Evolutionary conservation across 305 asterid species (phyloP).

Genomic region (Fraxinus nigra): DNA sequence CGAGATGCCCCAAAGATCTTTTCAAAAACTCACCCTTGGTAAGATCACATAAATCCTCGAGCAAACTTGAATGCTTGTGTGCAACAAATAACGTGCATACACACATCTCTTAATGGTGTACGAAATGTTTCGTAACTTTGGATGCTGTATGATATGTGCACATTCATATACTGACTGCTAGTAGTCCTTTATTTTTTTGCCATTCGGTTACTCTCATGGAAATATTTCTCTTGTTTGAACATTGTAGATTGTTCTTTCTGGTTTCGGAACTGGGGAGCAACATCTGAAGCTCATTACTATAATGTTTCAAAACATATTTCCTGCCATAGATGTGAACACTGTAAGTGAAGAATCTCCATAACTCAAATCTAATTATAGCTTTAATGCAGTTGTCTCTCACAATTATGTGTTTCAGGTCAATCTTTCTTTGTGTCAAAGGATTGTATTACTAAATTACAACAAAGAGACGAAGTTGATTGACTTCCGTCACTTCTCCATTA

Average conservation of each 20-base stretch:
- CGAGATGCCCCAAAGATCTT: constrained; percentile 75
- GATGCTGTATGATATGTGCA: not conserved
- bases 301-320: constrained; percentile 92
- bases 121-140: not conserved
- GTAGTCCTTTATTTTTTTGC: not conserved
- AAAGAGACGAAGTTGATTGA: constrained; percentile 83
- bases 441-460: constrained; percentile 83
- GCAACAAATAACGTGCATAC: not conserved
- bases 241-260: constrained; percentile 86
- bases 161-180: not conserved
- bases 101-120: not conserved
- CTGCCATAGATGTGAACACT: constrained; percentile 84
- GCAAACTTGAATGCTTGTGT: not conserved
- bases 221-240: constrained; percentile 8
- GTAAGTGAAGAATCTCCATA: constrained; percentile 43
- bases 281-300: constrained; percentile 85
- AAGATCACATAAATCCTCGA: constrained; percentile 19
- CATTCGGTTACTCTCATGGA: not conserved
- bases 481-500: constrained; percentile 83
- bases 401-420: constrained; percentile 60
- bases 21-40: constrained; percentile 83
- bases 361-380: not conserved
- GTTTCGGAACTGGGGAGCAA: constrained; percentile 91
- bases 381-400: constrained; percentile 20
- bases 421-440: constrained; percentile 89